phyloP scores from a whole-genome alignment of 306 rosid species.

The Castanea sativa region DNA sequence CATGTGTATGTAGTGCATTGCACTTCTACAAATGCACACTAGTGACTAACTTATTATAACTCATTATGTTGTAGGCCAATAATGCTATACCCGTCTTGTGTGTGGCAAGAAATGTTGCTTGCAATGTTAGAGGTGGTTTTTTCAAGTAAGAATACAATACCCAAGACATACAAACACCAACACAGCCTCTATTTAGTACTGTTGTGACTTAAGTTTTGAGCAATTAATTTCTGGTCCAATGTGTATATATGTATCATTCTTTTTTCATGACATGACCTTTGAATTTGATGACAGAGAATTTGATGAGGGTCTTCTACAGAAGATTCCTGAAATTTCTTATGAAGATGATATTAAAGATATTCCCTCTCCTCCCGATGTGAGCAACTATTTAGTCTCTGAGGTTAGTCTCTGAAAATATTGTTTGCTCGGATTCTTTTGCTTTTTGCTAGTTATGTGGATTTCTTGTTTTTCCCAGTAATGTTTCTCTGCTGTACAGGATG shows the following conservation, averaged over 20 bases:
- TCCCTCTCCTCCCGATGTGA: constrained; percentile 84
- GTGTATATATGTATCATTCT: constrained; percentile 15
- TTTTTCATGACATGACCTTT: constrained; percentile 24
- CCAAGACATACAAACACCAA: neutral
- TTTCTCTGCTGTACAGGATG: constrained; percentile 62
- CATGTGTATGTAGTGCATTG: constrained; percentile 9
- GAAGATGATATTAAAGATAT: constrained; percentile 78
- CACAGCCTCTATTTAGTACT: neutral
- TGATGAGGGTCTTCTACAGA: constrained; percentile 83
- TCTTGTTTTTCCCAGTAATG: neutral
- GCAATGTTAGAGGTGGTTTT: constrained; percentile 96
- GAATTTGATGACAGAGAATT: constrained; percentile 69
- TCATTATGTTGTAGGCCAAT: constrained; percentile 61
- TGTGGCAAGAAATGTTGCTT: constrained; percentile 96
- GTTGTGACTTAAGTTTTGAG: constrained; percentile 23
- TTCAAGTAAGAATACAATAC: constrained; percentile 66
- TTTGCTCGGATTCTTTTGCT: neutral
- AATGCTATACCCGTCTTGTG: constrained; percentile 87
- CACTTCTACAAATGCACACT: constrained; percentile 6
- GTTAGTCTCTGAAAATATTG: constrained; percentile 42
- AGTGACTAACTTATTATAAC: constrained; percentile 25
- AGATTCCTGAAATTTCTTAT: constrained; percentile 66
- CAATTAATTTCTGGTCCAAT: constrained; percentile 12
- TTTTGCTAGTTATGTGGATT: constrained; percentile 2
- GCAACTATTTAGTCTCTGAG: constrained; percentile 90